Base-by-base conservation (phyloP, 2,329 filamentous ascomycete genomes). In the Xylariales sp. region DNA sequence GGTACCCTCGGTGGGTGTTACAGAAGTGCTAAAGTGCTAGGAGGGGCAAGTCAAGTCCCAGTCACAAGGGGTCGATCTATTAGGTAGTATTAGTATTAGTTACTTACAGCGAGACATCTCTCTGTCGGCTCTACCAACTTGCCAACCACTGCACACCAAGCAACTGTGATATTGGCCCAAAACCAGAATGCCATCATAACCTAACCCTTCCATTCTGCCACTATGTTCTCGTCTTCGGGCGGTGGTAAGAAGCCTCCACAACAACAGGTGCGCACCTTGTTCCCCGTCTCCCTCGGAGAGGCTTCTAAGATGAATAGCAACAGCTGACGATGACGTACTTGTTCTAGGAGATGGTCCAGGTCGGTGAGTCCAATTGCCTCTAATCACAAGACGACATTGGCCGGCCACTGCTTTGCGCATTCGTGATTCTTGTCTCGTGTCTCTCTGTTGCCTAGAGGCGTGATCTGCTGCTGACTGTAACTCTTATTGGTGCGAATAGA, bases 301-400 rank as follows among this genome's bases (percentile, higher is more conserved):
- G 18, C 23, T 18, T 18, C 52, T 46, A n/a, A 53, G 48, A 50
- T 36, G 53, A 60, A 52, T 34, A 10, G 8, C 36, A 32, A 48
- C 49, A 54, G 48, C 69, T 75, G 68, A 76, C 80, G 75, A 83
- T 77, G 76, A 78, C 75, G 78, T 85, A 98, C 59, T 12, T 55
- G 45, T 48, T 41, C 45, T 43, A 73, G 93, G 96, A 99, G 87
- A 99, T 99, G 96, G 93, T 97, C 75, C 95, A 99, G 91, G 94
- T 99, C 85, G 95, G 96, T 98, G 91, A 77, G 86, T 85, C 50
- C 34, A 67, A 48, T 58, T 46, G 28, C 54, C 62, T 12, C 23
- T n/a, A 64, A 48, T 23, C 14, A 32, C 50, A 58, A 59, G 48
- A 32, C 46, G 62, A 62, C 57, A 68, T 60, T 62, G 45, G 41